Conservation (phyloP, 257 asterid species). For the Verbena officinalis region DNA sequence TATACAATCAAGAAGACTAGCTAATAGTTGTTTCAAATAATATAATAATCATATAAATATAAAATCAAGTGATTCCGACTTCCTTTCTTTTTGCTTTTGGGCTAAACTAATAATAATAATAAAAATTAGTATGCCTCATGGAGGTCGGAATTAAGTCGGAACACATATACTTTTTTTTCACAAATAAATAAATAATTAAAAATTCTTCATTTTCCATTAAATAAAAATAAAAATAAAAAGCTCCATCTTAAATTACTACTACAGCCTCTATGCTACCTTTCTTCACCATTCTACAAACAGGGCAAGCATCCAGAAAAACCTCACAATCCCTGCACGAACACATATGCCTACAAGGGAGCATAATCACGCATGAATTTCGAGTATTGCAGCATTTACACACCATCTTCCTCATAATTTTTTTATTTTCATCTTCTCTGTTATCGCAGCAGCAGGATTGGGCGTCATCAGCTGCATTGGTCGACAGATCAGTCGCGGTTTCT, state of each 20-base stretch:
- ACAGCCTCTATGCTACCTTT: slow-evolving; percentile 59
- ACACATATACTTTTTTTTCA: too few species aligned
- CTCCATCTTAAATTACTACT: slow-evolving; percentile 35
- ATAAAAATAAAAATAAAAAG: background rate
- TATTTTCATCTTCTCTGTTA: background rate
- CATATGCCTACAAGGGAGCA: slow-evolving; percentile 80
- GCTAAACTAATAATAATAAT: too few species aligned
- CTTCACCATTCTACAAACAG: slow-evolving; percentile 60
- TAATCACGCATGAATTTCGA: slow-evolving; percentile 47
- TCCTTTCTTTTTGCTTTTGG: too few species aligned
- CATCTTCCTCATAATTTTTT: slow-evolving; percentile 1
- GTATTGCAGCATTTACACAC: slow-evolving; percentile 56
- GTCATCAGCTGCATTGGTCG: slow-evolving; percentile 47
- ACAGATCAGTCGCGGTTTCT: slow-evolving; percentile 24
- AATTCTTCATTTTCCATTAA: background rate
- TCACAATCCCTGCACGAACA: slow-evolving; percentile 65
- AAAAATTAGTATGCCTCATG: too few species aligned
- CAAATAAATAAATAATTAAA: background rate
- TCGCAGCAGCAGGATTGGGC: slow-evolving; percentile 61
- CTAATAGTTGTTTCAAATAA: too few species aligned
- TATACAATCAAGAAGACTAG: too few species aligned
- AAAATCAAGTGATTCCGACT: too few species aligned
- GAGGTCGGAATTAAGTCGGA: too few species aligned
- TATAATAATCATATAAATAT: background rate
- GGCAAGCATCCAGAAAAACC: slow-evolving; percentile 65